Evolutionary conservation across 495 filamentous ascomycete genomes (phyloP).

Genomic region (Aspergillus bridgeri): DNA sequence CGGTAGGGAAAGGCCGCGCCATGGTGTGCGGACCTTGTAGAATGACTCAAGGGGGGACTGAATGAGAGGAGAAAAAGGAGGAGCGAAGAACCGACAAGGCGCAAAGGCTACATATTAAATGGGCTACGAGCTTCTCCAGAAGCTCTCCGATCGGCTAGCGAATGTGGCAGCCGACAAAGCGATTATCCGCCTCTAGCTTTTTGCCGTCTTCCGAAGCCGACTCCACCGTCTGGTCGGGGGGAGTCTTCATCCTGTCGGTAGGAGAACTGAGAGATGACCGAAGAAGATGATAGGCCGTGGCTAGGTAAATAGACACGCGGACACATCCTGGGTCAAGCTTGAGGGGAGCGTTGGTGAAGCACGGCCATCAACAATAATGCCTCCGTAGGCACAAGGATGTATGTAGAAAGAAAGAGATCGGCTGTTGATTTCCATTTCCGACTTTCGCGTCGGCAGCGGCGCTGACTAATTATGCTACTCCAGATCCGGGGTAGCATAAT

Average conservation of each 20-base stretch:
- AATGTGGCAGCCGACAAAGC: slow-evolving; percentile 19
- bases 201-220: slow-evolving; percentile 22
- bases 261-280: too few species aligned
- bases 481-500: too few species aligned
- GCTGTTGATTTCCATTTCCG: too few species aligned
- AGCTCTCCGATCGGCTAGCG: slow-evolving; percentile 16
- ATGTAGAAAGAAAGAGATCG: too few species aligned
- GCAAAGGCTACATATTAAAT: neutral
- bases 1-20: slow-evolving; percentile 30
- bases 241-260: neutral
- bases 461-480: too few species aligned
- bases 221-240: neutral
- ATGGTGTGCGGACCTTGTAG: slow-evolving; percentile 18
- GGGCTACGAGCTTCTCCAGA: neutral
- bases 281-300: too few species aligned
- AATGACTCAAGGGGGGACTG: slow-evolving; percentile 8
- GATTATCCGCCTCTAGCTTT: slow-evolving; percentile 14
- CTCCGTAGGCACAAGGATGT: too few species aligned
- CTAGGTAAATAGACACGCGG: too few species aligned
- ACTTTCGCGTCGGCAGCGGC: too few species aligned
- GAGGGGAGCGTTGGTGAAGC: too few species aligned
- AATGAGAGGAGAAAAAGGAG: slow-evolving; percentile 7
- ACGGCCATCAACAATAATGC: too few species aligned
- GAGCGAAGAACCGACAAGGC: neutral
- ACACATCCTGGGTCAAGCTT: too few species aligned